Conservation (phyloP, 176 grass and related monocot genomes). For the Rhynchospora pubera region DNA sequence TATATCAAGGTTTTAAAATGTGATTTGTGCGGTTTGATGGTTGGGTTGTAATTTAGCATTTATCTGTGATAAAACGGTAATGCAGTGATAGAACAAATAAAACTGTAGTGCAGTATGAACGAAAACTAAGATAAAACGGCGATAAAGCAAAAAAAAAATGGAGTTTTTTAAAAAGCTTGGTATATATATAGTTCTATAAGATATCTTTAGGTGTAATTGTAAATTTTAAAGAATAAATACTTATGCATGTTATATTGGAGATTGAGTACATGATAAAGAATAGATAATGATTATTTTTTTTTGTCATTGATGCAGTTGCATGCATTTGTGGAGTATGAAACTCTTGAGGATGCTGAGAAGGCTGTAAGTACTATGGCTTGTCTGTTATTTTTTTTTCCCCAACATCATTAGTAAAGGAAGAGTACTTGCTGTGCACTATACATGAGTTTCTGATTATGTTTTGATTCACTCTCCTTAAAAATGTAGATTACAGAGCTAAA, state of each 20-base stretch:
- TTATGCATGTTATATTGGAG: background rate
- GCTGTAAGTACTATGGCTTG: constrained; percentile 45
- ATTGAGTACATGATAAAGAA: background rate
- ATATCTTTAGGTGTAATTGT: background rate
- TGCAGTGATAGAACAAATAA: too few species aligned
- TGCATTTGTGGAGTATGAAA: constrained; percentile 97
- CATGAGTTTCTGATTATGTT: background rate
- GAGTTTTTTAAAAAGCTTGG: too few species aligned
- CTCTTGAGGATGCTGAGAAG: constrained; percentile 76
- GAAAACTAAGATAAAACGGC: too few species aligned
- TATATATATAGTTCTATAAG: too few species aligned
- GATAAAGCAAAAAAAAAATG: too few species aligned
- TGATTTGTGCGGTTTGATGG: too few species aligned
- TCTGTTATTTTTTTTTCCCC: background rate
- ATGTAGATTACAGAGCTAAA: constrained; percentile 77
- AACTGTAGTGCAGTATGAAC: too few species aligned
- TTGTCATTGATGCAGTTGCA: constrained; percentile 55
- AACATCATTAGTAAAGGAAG: background rate
- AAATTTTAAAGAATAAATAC: background rate
- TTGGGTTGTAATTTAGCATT: too few species aligned
- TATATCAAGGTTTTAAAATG: too few species aligned
- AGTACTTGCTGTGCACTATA: background rate
- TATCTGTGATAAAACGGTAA: too few species aligned
- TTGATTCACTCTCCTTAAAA: background rate
- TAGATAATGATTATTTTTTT: background rate